A percentile compares a stretch with the other conserved stretches of the same genome.
Conservation (phyloP, 1,139 yeast genomes). For the Taphrina sp. region DNA sequence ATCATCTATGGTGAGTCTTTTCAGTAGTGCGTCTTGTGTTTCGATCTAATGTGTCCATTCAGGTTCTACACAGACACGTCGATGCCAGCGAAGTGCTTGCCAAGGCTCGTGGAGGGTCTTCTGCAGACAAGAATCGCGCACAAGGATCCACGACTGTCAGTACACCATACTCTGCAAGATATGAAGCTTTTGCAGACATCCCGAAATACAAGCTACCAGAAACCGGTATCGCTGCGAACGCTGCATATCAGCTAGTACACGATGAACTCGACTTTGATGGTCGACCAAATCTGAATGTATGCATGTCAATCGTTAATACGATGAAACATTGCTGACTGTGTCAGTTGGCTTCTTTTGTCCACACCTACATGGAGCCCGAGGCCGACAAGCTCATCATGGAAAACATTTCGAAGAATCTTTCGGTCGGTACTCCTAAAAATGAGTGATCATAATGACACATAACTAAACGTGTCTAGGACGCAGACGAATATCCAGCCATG, state of each 20-base stretch:
- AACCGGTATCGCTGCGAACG: constrained; percentile 42
- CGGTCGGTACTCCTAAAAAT: no score
- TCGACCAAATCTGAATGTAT: constrained; percentile 64
- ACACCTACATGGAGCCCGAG: constrained; percentile 60
- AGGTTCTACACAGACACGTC: constrained; percentile 31
- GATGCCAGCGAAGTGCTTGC: constrained; percentile 24
- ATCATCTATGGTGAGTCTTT: no score
- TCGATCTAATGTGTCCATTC: no score
- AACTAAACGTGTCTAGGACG: no score
- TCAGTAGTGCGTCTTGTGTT: no score
- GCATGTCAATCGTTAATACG: background rate
- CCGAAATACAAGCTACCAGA: constrained; percentile 54
- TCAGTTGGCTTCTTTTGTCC: constrained; percentile 71
- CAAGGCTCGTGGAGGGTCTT: constrained; percentile 19
- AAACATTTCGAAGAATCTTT: constrained; percentile 80
- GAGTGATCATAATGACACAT: no score
- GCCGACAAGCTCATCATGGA: constrained; percentile 58
- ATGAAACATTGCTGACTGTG: background rate
- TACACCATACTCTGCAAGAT: constrained; percentile 29
- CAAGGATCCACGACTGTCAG: constrained; percentile 13
- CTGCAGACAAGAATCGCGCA: constrained; percentile 13
- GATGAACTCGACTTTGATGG: constrained; percentile 83
- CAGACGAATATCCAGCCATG: constrained; percentile 87
- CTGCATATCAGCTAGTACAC: constrained; percentile 62
- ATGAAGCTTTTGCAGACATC: constrained; percentile 24